Evolutionary conservation across 495 filamentous ascomycete genomes (phyloP), one percentile per base, ranked within the genome.

Genomic region (Parathielavia appendiculata): DNA sequence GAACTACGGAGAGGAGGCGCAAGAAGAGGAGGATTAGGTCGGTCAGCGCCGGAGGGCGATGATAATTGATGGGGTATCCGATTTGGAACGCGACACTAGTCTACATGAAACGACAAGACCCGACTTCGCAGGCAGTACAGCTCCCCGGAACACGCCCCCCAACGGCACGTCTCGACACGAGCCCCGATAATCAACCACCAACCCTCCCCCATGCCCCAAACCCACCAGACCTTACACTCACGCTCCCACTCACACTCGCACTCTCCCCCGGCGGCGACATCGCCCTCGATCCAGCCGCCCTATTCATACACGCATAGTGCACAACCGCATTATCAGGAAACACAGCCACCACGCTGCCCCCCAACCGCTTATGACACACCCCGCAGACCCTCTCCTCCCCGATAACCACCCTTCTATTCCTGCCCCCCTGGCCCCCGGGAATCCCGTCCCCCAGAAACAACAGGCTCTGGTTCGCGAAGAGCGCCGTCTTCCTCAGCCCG

Each of bases 291-390:
- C 62, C 49, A 67, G 66, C 43, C 64, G 50, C 69, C 59, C 79
- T 76, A 58, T 76, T 82, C 53, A 86, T 77, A 77, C 90, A 95
- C 13, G 89, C 90, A 67, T 92, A 87, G 75, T 95, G 90, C 54
- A 95, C 87, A 14, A 93, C 89, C 44, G 64, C 69, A 60, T 78
- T 80, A 58, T 82, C 76, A n/a, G 76, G 78, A 43, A 81, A 41
- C 2, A 79, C 78, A 2, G 77, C 75, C 49, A 97, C 87, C 19
- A 95, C 93, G 71, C 87, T 93, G 14, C 89, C 85, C 8, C 95
- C 93, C 60, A 98, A 80, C 56, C 93, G 75, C 75, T 96, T 97
- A 70, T 95, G 86, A 69, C 93, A 98, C 39, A 93, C 87, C 12
- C 87, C 85, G 69, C 93, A 98, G 22, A 93, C 86, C 57, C 89